Percentiles rank a stretch among this genome's conserved stretches.
phyloP scores from a whole-genome alignment of 805 yeast genomes.

The Cephaloascus albidus region DNA sequence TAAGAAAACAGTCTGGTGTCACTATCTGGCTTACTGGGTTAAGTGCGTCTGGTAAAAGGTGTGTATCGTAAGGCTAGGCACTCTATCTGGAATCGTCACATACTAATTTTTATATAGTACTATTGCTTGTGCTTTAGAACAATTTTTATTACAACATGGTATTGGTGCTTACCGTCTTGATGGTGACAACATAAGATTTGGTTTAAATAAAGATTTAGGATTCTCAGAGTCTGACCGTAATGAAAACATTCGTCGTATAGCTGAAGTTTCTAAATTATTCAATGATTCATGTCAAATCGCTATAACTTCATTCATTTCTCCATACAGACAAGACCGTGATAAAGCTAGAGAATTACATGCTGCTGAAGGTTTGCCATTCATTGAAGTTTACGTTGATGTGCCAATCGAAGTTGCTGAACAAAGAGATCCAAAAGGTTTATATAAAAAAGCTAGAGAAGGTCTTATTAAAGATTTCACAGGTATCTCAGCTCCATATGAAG shows the following conservation, averaged over 20 bases:
- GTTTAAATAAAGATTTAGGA: conserved; percentile 90
- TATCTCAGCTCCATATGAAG: conserved; percentile 92
- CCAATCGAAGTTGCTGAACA: conserved; percentile 92
- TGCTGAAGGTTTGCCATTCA: conserved; percentile 66
- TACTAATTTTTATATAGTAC: conserved; percentile 32
- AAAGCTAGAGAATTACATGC: conserved; percentile 81
- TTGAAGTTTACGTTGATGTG: conserved; percentile 88
- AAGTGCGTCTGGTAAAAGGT: conserved; percentile 84
- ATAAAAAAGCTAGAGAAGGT: conserved; percentile 95
- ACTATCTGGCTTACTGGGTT: conserved; percentile 95
- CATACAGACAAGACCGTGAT: conserved; percentile 78
- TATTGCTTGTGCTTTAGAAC: conserved; percentile 91
- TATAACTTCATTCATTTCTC: conserved; percentile 87
- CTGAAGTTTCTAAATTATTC: conserved; percentile 89
- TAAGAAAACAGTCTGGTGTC: conserved; percentile 76
- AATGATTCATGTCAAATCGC: conserved; percentile 88
- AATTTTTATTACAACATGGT: conserved; percentile 59
- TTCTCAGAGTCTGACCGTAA: conserved; percentile 87
- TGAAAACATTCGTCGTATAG: conserved; percentile 90
- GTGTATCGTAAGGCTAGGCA: too few relatives aligned
- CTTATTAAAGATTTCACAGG: conserved; percentile 92
- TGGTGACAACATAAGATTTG: conserved; percentile 92
- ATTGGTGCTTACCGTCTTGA: conserved; percentile 80
- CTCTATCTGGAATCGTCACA: not conserved
- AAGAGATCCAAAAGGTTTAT: conserved; percentile 95